Conservation (phyloP, 306 rosid genomes). For the Glycine soja region DNA sequence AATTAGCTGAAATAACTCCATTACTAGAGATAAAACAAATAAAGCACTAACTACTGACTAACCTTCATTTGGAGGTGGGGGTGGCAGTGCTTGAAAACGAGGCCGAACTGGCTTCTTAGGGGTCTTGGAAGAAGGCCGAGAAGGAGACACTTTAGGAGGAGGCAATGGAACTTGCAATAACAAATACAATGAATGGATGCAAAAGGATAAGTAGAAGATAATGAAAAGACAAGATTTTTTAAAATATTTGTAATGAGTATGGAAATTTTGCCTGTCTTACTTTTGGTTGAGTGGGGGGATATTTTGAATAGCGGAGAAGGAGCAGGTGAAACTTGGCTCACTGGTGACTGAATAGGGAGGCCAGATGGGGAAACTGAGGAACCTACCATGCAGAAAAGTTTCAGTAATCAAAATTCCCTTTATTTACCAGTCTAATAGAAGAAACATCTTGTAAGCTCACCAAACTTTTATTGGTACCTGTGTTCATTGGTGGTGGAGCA, state of each 20-base stretch:
- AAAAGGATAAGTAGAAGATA: slow-evolving; percentile 35
- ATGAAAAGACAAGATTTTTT: slow-evolving; percentile 28
- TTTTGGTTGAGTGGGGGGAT: slow-evolving; percentile 55
- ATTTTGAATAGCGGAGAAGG: slow-evolving; percentile 64
- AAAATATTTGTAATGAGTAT: slow-evolving; percentile 11
- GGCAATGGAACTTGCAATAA: slow-evolving; percentile 53
- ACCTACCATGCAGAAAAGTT: slow-evolving; percentile 48
- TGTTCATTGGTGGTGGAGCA: slow-evolving; percentile 68
- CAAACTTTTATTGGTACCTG: slow-evolving; percentile 57
- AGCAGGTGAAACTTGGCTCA: slow-evolving; percentile 63
- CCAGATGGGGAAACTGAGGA: slow-evolving; percentile 60
- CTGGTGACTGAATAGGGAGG: slow-evolving; percentile 56
- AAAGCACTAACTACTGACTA: slow-evolving; percentile 10
- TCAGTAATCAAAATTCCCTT: slow-evolving; percentile 10
- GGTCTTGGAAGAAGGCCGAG: slow-evolving; percentile 50
- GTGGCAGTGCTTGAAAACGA: slow-evolving; percentile 73
- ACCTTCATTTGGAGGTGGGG: slow-evolving; percentile 99
- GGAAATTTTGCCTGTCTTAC: slow-evolving; percentile 59
- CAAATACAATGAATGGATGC: slow-evolving; percentile 45
- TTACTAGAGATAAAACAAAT: slow-evolving; percentile 24
- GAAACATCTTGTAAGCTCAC: slow-evolving; percentile 31
- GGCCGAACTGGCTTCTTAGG: slow-evolving; percentile 65
- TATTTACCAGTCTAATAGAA: slow-evolving; percentile 35
- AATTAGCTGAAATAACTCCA: slow-evolving; percentile 12
- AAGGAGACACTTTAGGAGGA: slow-evolving; percentile 62